phyloP scores from a whole-genome alignment of 2,329 filamentous ascomycete genomes.

The Teratosphaeriaceae sp. region DNA sequence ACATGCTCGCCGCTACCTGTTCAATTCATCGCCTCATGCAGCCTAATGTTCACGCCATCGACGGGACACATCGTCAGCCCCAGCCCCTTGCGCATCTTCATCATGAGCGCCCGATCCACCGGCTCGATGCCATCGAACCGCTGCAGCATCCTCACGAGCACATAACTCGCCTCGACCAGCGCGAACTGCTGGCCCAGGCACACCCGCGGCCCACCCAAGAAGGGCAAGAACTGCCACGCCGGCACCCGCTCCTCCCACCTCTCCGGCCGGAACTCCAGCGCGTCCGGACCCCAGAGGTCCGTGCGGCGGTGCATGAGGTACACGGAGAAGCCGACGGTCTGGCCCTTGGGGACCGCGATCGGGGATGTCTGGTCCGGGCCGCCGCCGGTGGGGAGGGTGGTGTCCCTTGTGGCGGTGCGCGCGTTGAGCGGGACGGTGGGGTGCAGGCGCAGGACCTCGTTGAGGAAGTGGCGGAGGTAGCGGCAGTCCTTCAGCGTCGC shows the following conservation, averaged over 20 bases:
- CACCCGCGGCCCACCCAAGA: slow-evolving; percentile 26
- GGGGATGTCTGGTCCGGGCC: slow-evolving; percentile 43
- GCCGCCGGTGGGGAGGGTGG: slow-evolving; percentile 45
- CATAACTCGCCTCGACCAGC: slow-evolving; percentile 39
- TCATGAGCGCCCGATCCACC: slow-evolving; percentile 10
- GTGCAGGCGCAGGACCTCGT: slow-evolving; percentile 52
- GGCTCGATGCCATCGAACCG: slow-evolving; percentile 27
- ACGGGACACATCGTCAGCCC: slow-evolving; percentile 20
- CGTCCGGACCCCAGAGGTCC: slow-evolving; percentile 44
- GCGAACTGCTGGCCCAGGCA: slow-evolving; percentile 43
- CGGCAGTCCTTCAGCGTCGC: slow-evolving; percentile 21
- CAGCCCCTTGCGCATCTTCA: slow-evolving; percentile 15
- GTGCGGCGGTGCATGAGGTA: slow-evolving; percentile 46
- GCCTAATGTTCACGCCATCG: slow-evolving; percentile 18
- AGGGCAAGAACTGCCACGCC: slow-evolving; percentile 26
- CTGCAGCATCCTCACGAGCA: slow-evolving; percentile 37
- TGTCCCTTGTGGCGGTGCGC: slow-evolving; percentile 44
- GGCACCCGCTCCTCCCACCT: slow-evolving; percentile 32
- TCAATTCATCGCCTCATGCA: slow-evolving; percentile 8
- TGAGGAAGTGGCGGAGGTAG: slow-evolving; percentile 53
- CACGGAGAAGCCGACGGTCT: slow-evolving; percentile 37
- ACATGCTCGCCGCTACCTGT: too few species aligned
- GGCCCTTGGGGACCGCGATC: slow-evolving; percentile 45
- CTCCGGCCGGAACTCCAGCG: slow-evolving; percentile 43
- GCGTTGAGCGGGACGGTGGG: slow-evolving; percentile 51